Evolutionary conservation across 495 filamentous ascomycete genomes (phyloP).

Genomic region (Friedmanniomyces simplex): DNA sequence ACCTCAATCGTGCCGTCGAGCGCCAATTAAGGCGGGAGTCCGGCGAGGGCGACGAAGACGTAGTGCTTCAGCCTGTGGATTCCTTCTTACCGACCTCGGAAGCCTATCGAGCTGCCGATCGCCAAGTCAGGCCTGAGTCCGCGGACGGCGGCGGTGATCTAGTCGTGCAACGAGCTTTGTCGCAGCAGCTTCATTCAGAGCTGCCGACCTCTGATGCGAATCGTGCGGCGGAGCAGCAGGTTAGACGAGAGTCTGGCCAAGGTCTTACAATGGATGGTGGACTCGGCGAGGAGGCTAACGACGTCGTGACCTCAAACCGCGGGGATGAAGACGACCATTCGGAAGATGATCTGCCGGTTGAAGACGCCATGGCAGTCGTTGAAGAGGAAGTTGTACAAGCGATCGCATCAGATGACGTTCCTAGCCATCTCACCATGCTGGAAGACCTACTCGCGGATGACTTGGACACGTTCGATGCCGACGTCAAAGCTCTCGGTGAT

Average conservation of each 20-base stretch:
- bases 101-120: background rate
- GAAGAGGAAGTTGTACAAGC: background rate
- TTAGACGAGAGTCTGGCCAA: conserved; percentile 7
- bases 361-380: background rate
- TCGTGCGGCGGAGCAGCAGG: conserved; percentile 9
- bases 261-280: background rate
- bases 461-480: background rate
- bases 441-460: background rate
- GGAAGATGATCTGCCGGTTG: background rate
- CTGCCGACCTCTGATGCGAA: conserved; percentile 9
- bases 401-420: background rate
- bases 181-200: too few relatives aligned
- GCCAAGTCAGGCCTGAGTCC: background rate
- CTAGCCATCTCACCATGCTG: background rate
- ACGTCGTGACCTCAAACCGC: background rate
- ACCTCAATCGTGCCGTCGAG: too few relatives aligned
- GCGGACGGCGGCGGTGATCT: background rate
- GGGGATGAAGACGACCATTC: background rate
- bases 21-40: too few relatives aligned
- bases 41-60: too few relatives aligned
- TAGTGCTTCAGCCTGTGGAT: background rate
- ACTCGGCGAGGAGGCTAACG: background rate
- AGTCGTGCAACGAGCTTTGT: too few relatives aligned
- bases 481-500: background rate
- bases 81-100: conserved; percentile 1